Conservation (phyloP, 306 rosid species). For the Quercus ilex region DNA sequence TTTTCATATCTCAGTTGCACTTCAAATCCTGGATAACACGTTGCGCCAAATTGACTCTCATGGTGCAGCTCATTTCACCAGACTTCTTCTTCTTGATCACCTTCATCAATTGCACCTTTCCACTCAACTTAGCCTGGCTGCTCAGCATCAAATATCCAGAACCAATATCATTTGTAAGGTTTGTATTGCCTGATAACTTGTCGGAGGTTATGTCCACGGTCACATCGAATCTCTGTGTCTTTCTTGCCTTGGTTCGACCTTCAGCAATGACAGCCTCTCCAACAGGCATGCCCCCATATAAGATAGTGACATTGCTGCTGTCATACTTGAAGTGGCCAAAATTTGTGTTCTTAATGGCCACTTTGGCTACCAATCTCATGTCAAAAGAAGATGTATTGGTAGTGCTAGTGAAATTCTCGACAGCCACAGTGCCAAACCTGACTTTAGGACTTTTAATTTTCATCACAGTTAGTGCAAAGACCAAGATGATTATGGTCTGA, state of each 20-base stretch:
- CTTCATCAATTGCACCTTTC: constrained; percentile 26
- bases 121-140: constrained; percentile 28
- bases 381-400: constrained; percentile 16
- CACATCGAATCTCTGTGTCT: constrained; percentile 12
- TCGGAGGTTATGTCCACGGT: constrained; percentile 10
- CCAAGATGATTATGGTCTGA: constrained; percentile 25
- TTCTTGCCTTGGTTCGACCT: constrained; percentile 12
- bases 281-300: constrained; percentile 12
- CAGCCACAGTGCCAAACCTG: background rate
- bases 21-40: constrained; percentile 6
- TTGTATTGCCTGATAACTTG: background rate
- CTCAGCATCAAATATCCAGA: constrained; percentile 5
- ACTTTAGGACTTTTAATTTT: constrained; percentile 41
- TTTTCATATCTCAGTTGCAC: constrained; percentile 12
- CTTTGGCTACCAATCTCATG: constrained; percentile 4
- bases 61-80: constrained; percentile 29
- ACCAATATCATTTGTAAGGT: constrained; percentile 1
- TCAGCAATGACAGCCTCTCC: constrained; percentile 8
- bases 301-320: constrained; percentile 17
- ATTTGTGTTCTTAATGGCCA: constrained; percentile 30
- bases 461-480: constrained; percentile 45
- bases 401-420: background rate
- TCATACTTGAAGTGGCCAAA: constrained; percentile 29
- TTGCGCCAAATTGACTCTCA: constrained; percentile 4
- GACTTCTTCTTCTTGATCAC: constrained; percentile 33